These are phyloP conservation scores for Leishmania gerbilli DNA, from an alignment of 208 protist species.

Conservation along the genomic window DNA sequence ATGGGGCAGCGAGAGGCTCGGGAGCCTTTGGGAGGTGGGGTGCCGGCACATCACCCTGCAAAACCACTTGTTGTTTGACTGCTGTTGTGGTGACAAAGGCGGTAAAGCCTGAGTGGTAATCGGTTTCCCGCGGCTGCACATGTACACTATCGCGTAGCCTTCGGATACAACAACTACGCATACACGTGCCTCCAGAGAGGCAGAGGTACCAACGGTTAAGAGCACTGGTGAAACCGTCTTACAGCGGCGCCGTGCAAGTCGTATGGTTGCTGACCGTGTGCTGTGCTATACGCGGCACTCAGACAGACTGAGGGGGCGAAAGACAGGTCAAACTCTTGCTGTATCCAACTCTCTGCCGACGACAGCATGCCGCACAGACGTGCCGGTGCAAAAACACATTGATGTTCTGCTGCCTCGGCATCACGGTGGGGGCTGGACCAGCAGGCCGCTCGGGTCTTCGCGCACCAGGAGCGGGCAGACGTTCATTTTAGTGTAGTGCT, in stretches of 20 bases:
- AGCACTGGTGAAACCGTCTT: not conserved
- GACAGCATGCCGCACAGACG: not conserved
- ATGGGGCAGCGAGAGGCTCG: not conserved
- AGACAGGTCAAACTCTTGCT: not conserved
- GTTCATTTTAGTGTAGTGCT: conserved; percentile 52
- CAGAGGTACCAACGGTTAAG: not conserved
- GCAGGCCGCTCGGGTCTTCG: conserved; percentile 71
- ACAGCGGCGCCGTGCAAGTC: not conserved
- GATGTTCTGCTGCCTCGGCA: not conserved
- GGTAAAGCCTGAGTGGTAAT: not conserved
- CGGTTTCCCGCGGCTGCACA: not conserved
- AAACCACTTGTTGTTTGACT: not conserved
- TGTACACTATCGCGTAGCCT: not conserved
- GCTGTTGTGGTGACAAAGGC: not conserved
- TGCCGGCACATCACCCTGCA: not conserved
- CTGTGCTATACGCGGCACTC: not conserved
- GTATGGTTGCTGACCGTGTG: not conserved
- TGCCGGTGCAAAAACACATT: not conserved
- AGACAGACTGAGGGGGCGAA: not conserved
- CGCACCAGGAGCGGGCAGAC: conserved; percentile 85
- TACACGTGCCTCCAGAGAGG: not conserved
- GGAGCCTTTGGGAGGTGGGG: not conserved
- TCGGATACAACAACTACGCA: not conserved
- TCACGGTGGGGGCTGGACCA: conserved; percentile 26
- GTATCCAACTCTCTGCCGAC: not conserved